These are phyloP conservation scores for Fusarium camptoceras DNA, from an alignment of 2,329 filamentous ascomycete genomes.

Conservation along the genomic window DNA sequence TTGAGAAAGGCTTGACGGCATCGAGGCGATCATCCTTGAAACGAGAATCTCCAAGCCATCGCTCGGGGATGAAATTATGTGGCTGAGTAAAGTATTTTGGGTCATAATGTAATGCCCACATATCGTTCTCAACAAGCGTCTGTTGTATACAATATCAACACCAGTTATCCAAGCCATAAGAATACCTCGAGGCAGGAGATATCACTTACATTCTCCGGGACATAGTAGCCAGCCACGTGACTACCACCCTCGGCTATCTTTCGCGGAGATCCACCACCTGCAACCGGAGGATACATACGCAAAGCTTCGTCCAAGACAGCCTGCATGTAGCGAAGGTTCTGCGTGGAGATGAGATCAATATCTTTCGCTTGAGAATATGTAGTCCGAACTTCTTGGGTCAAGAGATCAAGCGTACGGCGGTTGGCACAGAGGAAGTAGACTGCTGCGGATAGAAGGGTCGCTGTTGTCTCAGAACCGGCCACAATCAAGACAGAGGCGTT, in stretches of 20 bases:
- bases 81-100: neutral
- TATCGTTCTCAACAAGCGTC: neutral
- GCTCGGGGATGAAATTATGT: neutral
- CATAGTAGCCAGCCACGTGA: slow-evolving; percentile 20
- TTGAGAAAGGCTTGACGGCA: neutral
- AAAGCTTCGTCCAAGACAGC: slow-evolving; percentile 18
- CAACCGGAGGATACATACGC: slow-evolving; percentile 25
- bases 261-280: slow-evolving; percentile 22
- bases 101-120: neutral
- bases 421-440: slow-evolving; percentile 9
- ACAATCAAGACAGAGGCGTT: slow-evolving; percentile 26
- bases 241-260: slow-evolving; percentile 12
- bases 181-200: neutral
- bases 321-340: slow-evolving; percentile 14
- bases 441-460: slow-evolving; percentile 22
- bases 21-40: neutral
- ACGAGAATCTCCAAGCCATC: neutral
- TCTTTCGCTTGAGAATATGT: neutral
- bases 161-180: accelerated
- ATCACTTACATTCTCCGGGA: neutral
- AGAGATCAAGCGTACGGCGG: neutral
- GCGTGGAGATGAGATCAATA: slow-evolving; percentile 25
- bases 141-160: neutral
- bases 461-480: slow-evolving; percentile 29
- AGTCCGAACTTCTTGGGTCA: slow-evolving; percentile 13